A percentile compares a stretch with the other conserved stretches of the same genome.
Evolutionary conservation across 768 basidiomycete genomes (phyloP).

Genomic region (Flagelloscypha sp.): DNA sequence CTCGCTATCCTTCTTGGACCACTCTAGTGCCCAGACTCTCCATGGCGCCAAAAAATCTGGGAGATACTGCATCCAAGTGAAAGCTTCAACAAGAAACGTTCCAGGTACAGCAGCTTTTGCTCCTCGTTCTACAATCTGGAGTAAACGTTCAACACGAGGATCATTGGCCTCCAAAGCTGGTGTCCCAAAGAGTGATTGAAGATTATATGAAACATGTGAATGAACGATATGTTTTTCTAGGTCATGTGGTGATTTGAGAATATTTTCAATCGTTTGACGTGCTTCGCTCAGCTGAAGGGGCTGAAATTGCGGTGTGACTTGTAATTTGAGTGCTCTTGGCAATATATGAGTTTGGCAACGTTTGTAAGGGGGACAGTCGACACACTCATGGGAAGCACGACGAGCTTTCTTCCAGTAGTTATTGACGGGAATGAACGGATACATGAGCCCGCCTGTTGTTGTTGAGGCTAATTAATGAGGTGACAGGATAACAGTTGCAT

Average conservation of each 20-base stretch:
- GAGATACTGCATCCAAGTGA: constrained; percentile 21
- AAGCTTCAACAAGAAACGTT: constrained; percentile 22
- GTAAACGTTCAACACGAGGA: constrained; percentile 4
- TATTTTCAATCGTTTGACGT: constrained; percentile 4
- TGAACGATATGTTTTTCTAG: constrained; percentile 9
- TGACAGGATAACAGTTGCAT: no score
- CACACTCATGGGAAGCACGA: constrained; percentile 11
- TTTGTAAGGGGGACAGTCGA: no score
- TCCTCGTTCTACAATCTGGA: constrained; percentile 14
- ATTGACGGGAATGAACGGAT: constrained; percentile 11
- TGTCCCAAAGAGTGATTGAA: no score
- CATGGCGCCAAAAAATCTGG: constrained; percentile 17
- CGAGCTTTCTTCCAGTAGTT: constrained; percentile 11
- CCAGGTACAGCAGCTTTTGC: constrained; percentile 23
- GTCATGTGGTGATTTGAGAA: constrained; percentile 2
- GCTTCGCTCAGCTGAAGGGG: constrained; percentile 10
- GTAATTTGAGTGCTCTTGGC: constrained; percentile 8
- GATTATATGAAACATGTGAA: constrained; percentile 3
- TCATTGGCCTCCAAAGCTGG: constrained; percentile 9
- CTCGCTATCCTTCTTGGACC: constrained; percentile 11
- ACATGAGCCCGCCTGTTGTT: constrained; percentile 12
- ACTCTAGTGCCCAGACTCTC: constrained; percentile 14
- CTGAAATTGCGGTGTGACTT: constrained; percentile 7
- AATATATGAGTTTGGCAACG: neutral
- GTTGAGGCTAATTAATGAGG: no score